phyloP scores from a whole-genome alignment of 2,329 filamentous ascomycete species.

The Alternaria ethzedia region DNA sequence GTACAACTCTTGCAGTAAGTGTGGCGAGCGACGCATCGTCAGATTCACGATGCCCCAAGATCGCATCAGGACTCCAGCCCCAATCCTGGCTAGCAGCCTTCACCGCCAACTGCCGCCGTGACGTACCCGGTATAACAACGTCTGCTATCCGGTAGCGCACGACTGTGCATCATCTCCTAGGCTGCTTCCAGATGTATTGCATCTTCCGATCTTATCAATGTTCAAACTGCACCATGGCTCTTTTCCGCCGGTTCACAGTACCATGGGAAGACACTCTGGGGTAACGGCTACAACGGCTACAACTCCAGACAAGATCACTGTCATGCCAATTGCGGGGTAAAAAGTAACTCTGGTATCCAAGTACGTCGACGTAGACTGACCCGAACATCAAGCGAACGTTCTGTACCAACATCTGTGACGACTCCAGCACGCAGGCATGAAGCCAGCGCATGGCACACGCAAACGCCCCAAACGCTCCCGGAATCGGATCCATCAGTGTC shows the following conservation, averaged over 20 bases:
- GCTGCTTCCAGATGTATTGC: neutral
- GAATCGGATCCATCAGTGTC: neutral
- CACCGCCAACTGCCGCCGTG: conserved; percentile 6
- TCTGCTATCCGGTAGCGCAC: neutral
- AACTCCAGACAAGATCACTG: neutral
- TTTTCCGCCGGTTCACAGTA: neutral
- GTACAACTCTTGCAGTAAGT: conserved; percentile 22
- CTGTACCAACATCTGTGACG: neutral
- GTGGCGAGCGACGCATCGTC: conserved; percentile 22
- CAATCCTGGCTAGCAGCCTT: conserved; percentile 19
- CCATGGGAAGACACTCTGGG: conserved; percentile 4
- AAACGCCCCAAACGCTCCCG: neutral
- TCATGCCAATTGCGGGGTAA: neutral
- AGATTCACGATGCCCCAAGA: conserved; percentile 8
- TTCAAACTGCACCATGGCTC: neutral
- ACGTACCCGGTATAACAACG: conserved; percentile 1
- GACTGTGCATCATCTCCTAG: neutral
- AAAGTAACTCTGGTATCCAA: neutral
- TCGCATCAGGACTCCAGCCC: conserved; percentile 18
- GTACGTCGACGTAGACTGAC: neutral
- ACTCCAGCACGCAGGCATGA: neutral
- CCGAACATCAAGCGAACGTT: neutral
- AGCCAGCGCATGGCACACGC: neutral
- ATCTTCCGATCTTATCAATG: neutral
- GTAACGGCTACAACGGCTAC: neutral